Evolutionary conservation across 1,284 basidiomycete genomes (phyloP).

Genomic region (Stygiomarasmius scandens): DNA sequence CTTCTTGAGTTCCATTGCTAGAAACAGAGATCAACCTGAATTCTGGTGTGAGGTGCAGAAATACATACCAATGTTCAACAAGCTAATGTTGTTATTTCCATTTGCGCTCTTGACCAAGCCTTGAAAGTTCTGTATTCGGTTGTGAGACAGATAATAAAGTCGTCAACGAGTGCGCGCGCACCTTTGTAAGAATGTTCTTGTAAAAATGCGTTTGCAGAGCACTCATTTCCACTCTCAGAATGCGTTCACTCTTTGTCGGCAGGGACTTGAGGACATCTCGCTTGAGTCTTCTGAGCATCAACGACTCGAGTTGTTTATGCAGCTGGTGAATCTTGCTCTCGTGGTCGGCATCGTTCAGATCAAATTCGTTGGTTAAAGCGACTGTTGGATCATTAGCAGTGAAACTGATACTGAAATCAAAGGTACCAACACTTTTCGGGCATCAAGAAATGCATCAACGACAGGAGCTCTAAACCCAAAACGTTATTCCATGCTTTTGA

Average conservation of each 20-base stretch:
- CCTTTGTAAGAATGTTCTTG: slow-evolving; percentile 98
- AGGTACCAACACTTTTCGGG: slow-evolving; percentile 87
- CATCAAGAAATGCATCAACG: slow-evolving; percentile 98
- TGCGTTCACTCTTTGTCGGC: slow-evolving; percentile 98
- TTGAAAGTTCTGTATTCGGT: slow-evolving; percentile 80
- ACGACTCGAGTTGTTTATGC: slow-evolving; percentile 89
- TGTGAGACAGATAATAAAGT: background rate
- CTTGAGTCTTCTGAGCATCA: slow-evolving; percentile 96
- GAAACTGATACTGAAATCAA: slow-evolving; percentile 5
- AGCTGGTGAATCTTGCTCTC: slow-evolving; percentile 94
- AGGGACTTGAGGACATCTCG: slow-evolving; percentile 97
- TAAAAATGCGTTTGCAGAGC: slow-evolving; percentile 98
- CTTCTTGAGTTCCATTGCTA: slow-evolving; percentile 96
- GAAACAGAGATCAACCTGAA: slow-evolving; percentile 9
- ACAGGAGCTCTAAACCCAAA: slow-evolving; percentile 77
- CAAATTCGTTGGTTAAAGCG: slow-evolving; percentile 90
- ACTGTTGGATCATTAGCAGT: slow-evolving; percentile 45
- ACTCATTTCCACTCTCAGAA: slow-evolving; percentile 97
- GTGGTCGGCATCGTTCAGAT: slow-evolving; percentile 91
- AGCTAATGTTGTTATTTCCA: slow-evolving; percentile 84
- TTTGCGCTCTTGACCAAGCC: slow-evolving; percentile 88
- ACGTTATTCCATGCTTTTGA: slow-evolving; percentile 1
- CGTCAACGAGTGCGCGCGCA: slow-evolving; percentile 29
- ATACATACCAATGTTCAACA: slow-evolving; percentile 87
- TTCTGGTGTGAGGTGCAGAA: slow-evolving; percentile 5